phyloP scores from a whole-genome alignment of 352 stramenopile species.

The Phytophthora colocasiae region DNA sequence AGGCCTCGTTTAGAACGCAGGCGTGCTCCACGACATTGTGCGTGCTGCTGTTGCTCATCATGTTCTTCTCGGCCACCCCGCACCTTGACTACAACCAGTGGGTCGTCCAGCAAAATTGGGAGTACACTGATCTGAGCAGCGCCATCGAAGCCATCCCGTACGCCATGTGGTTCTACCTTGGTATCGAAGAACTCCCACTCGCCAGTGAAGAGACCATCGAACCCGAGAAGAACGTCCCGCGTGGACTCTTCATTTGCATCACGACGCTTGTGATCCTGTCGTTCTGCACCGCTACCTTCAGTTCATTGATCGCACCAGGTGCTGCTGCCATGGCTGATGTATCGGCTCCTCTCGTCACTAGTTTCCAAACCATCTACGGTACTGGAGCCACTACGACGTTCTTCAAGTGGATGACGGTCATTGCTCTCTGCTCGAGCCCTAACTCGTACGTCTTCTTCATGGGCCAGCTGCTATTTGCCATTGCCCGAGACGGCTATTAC shows the following conservation, averaged over 20 bases:
- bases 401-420: slow-evolving; percentile 69
- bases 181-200: slow-evolving; percentile 34
- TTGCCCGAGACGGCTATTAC: slow-evolving; percentile 64
- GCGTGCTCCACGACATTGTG: slow-evolving; percentile 55
- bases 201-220: slow-evolving; percentile 36
- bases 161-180: slow-evolving; percentile 67
- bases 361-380: slow-evolving; percentile 49
- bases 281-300: slow-evolving; percentile 63
- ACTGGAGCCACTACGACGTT: slow-evolving; percentile 58
- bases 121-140: slow-evolving; percentile 56
- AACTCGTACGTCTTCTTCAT: slow-evolving; percentile 82
- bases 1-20: slow-evolving; percentile 68
- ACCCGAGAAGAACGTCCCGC: slow-evolving; percentile 34
- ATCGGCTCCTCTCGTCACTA: slow-evolving; percentile 53
- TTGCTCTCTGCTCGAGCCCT: slow-evolving; percentile 59
- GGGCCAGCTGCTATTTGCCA: slow-evolving; percentile 63
- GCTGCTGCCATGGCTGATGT: slow-evolving; percentile 48
- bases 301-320: slow-evolving; percentile 56
- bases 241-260: slow-evolving; percentile 58
- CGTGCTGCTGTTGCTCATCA: slow-evolving; percentile 57
- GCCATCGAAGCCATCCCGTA: slow-evolving; percentile 66
- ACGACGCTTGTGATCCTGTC: slow-evolving; percentile 58
- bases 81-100: slow-evolving; percentile 63
- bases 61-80: slow-evolving; percentile 56
- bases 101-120: slow-evolving; percentile 58